Evolutionary conservation across 768 basidiomycete species (phyloP).

Genomic region (Heimioporus sp.): DNA sequence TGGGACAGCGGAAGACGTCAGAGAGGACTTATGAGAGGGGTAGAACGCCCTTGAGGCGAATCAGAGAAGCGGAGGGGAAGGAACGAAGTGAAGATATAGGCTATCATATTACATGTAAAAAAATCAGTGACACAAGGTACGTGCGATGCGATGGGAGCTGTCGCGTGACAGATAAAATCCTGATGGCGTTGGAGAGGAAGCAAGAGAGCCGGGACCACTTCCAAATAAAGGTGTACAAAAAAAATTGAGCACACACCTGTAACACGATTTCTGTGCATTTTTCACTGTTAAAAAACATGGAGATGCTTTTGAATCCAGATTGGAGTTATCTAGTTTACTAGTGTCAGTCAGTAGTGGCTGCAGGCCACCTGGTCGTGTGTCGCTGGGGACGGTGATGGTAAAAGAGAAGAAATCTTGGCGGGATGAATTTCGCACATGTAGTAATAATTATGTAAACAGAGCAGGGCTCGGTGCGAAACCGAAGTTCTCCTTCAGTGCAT

Average conservation of each 20-base stretch:
- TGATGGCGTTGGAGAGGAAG: constrained; percentile 22
- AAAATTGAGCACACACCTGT: constrained; percentile 26
- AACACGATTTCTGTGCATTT: constrained; percentile 39
- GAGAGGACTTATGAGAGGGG: constrained; percentile 23
- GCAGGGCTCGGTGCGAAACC: constrained; percentile 4
- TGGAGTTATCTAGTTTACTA: constrained; percentile 23
- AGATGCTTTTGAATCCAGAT: constrained; percentile 35
- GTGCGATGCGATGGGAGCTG: constrained; percentile 32
- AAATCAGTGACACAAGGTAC: constrained; percentile 31
- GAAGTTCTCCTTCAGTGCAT: background rate
- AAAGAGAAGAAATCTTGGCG: constrained; percentile 18
- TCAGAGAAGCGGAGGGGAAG: constrained; percentile 23
- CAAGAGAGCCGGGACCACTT: constrained; percentile 16
- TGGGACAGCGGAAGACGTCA: constrained; percentile 21
- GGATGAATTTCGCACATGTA: constrained; percentile 15
- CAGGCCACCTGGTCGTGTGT: constrained; percentile 29
- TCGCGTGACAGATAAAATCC: constrained; percentile 37
- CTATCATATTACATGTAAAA: constrained; percentile 38
- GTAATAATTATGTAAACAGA: constrained; percentile 35
- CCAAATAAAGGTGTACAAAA: constrained; percentile 27
- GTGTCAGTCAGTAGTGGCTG: constrained; percentile 22
- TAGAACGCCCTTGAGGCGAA: constrained; percentile 13
- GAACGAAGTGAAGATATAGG: constrained; percentile 10
- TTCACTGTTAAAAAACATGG: constrained; percentile 35
- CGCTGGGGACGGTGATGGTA: constrained; percentile 34